phyloP scores from a whole-genome alignment of 176 grass and related monocot genomes.

The Typha latifolia region DNA sequence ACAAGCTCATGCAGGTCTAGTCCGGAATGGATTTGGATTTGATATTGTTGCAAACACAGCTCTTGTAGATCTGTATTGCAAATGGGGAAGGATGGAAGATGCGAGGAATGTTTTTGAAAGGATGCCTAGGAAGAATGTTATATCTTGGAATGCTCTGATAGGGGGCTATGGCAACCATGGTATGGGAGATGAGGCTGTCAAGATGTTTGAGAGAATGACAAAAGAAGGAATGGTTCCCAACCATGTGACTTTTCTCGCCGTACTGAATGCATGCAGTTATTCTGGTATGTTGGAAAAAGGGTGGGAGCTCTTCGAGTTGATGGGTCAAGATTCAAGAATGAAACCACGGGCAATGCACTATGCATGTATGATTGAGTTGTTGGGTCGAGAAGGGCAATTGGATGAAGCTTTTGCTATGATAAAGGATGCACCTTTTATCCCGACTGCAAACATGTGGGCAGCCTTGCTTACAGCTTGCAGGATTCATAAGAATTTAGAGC shows the following conservation, averaged over 20 bases:
- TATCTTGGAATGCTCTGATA: conserved; percentile 90
- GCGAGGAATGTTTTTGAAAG: conserved; percentile 70
- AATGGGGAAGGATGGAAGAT: conserved; percentile 90
- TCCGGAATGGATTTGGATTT: conserved; percentile 48
- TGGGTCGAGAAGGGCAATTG: conserved; percentile 65
- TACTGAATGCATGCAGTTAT: conserved; percentile 63
- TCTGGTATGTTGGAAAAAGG: conserved; percentile 61
- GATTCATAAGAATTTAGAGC: conserved; percentile 58
- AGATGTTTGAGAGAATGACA: conserved; percentile 60
- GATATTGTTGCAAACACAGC: conserved; percentile 52
- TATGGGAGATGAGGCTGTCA: conserved; percentile 49
- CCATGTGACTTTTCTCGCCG: conserved; percentile 65
- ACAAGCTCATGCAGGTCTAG: conserved; percentile 62
- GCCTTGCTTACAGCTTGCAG: conserved; percentile 70
- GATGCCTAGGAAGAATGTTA: conserved; percentile 72
- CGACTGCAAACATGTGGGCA: conserved; percentile 73
- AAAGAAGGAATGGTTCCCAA: conserved; percentile 58
- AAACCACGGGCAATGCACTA: conserved; percentile 86
- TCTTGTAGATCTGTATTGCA: conserved; percentile 71
- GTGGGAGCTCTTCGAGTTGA: conserved; percentile 57
- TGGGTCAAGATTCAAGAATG: conserved; percentile 35
- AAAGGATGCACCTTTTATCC: conserved; percentile 52
- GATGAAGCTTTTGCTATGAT: conserved; percentile 74
- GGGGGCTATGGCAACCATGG: conserved; percentile 83
- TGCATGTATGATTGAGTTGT: conserved; percentile 74